Percentiles rank a stretch among this genome's conserved stretches.
Conservation (phyloP, 257 asterid species). For the Gentiana dahurica region DNA sequence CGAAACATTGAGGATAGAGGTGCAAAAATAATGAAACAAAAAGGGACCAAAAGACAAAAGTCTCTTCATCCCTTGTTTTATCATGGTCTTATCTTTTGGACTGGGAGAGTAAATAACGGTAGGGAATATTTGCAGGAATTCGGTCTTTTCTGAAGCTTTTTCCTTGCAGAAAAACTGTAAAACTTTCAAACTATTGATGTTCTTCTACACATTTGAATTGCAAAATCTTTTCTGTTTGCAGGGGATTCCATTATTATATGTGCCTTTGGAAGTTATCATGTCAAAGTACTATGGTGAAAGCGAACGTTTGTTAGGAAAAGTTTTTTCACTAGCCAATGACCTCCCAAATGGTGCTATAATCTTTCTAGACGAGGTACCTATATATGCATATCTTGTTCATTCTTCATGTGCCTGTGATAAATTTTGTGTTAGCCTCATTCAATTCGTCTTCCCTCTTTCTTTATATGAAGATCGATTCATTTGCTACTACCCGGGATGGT, state of each 20-base stretch:
- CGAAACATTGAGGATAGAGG: too few species aligned
- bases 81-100: too few species aligned
- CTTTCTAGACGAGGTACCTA: constrained; percentile 84
- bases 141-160: too few species aligned
- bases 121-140: too few species aligned
- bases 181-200: not conserved
- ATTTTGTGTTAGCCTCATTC: too few species aligned
- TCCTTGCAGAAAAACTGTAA: not conserved
- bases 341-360: constrained; percentile 72
- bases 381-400: not conserved
- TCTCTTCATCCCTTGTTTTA: too few species aligned
- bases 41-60: too few species aligned
- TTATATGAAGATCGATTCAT: constrained; percentile 67
- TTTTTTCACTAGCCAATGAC: constrained; percentile 83
- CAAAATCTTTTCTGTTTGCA: constrained; percentile 21
- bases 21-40: too few species aligned
- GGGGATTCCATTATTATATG: constrained; percentile 83
- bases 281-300: constrained; percentile 96
- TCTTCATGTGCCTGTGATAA: not conserved
- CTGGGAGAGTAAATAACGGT: too few species aligned
- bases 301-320: constrained; percentile 85
- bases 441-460: not conserved
- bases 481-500: constrained; percentile 86
- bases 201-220: constrained; percentile 6
- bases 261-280: constrained; percentile 89